Percentiles rank a stretch among this genome's conserved stretches.
phyloP scores from a whole-genome alignment of 2,329 filamentous ascomycete species.

The Aquanectria penicillioides region DNA sequence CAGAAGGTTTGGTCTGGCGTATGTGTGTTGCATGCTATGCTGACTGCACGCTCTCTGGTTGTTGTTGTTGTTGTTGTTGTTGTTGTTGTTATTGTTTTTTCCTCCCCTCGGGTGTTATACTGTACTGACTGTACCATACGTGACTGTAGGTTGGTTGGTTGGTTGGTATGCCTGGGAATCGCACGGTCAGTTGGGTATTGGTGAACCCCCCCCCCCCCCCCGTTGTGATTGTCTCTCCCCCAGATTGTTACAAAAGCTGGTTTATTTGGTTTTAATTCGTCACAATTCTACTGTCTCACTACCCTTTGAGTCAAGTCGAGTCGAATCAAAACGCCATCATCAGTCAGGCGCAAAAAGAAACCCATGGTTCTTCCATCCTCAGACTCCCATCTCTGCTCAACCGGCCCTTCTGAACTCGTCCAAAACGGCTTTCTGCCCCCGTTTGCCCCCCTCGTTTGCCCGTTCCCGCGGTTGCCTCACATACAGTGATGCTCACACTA shows the following conservation, averaged over 20 bases:
- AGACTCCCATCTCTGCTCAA: background rate
- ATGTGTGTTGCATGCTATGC: too few relatives aligned
- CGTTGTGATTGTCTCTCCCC: conserved; percentile 8
- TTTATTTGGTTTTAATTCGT: background rate
- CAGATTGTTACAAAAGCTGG: background rate
- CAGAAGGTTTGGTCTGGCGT: too few relatives aligned
- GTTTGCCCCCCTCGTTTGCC: background rate
- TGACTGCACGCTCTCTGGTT: too few relatives aligned
- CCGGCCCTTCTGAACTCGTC: background rate
- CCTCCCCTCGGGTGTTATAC: too few relatives aligned
- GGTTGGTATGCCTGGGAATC: too few relatives aligned
- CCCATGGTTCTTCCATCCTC: background rate
- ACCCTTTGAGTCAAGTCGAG: background rate
- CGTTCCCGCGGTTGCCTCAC: background rate
- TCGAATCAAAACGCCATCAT: background rate
- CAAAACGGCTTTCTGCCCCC: background rate
- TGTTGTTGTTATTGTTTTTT: too few relatives aligned
- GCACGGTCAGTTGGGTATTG: too few relatives aligned
- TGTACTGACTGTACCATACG: too few relatives aligned
- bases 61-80: too few relatives aligned
- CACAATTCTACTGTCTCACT: conserved; percentile 14
- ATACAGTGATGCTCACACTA: conserved; percentile 2
- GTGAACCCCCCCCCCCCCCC: too few relatives aligned
- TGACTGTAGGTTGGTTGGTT: too few relatives aligned
- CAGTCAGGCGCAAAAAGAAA: background rate